Evolutionary conservation across 2,329 filamentous ascomycete genomes (phyloP).

Genomic region (Cladophialophora carrionii): DNA sequence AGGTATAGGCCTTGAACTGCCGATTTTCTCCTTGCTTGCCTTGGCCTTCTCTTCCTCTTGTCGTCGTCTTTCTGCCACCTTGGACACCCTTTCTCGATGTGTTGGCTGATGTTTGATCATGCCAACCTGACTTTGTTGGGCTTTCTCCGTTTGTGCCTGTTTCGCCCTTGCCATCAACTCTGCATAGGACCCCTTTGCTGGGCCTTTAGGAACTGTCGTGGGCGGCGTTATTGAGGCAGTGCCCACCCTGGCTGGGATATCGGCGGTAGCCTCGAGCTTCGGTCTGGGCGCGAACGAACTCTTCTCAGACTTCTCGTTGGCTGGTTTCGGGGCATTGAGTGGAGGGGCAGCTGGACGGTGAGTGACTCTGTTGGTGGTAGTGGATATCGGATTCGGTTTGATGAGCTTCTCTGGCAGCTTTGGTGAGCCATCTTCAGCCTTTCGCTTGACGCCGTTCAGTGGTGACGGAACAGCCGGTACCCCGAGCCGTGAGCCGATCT

Average conservation of each 20-base stretch:
- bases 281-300: conserved; percentile 12
- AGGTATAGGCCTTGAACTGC: conserved; percentile 39
- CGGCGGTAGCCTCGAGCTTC: conserved; percentile 21
- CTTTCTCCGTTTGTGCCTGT: conserved; percentile 49
- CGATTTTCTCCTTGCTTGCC: conserved; percentile 44
- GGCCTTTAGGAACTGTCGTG: conserved; percentile 25
- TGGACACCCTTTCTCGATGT: conserved; percentile 60
- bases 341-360: conserved; percentile 30
- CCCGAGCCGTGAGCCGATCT: conserved; percentile 20
- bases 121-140: conserved; percentile 49
- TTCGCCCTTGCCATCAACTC: conserved; percentile 64
- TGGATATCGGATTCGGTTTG: conserved; percentile 29
- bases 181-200: conserved; percentile 61
- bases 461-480: conserved; percentile 20
- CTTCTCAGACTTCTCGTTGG: conserved; percentile 19
- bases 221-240: conserved; percentile 27
- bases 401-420: conserved; percentile 28
- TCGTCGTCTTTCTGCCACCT: conserved; percentile 52
- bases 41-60: conserved; percentile 52
- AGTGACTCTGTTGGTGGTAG: conserved; percentile 22
- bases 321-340: conserved; percentile 27
- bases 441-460: conserved; percentile 34
- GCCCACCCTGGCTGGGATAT: conserved; percentile 15
- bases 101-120: conserved; percentile 60
- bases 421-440: conserved; percentile 34